A percentile compares a stretch with the other conserved stretches of the same genome.
Evolutionary conservation across 306 rosid genomes (phyloP).

Genomic region (Hippophae gyantsensis): DNA sequence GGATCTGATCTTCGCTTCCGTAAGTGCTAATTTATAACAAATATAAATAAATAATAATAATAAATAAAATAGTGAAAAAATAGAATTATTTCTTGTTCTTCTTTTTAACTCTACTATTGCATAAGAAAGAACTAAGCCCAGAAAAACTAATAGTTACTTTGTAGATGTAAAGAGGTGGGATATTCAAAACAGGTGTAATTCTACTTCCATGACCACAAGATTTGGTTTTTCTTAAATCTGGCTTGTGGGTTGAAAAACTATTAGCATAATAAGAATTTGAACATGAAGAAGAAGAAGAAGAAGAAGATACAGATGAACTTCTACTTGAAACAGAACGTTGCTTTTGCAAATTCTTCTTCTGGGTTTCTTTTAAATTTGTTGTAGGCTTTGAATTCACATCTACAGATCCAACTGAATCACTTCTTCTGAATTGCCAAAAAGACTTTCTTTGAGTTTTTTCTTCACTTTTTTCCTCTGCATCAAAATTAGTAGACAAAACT

Average conservation of each 20-base stretch:
- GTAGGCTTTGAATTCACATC: constrained; percentile 34
- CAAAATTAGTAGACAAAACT: constrained; percentile 46
- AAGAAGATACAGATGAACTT: too few relatives aligned
- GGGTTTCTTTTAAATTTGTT: constrained; percentile 19
- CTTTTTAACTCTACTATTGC: constrained; percentile 53
- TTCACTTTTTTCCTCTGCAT: constrained; percentile 37
- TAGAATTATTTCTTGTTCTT: constrained; percentile 31
- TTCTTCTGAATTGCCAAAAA: constrained; percentile 83
- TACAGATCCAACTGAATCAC: constrained; percentile 78
- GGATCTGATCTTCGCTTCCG: too few relatives aligned
- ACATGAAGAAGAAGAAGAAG: too few relatives aligned
- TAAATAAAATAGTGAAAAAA: neutral
- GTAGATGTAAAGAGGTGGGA: constrained; percentile 76
- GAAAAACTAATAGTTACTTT: constrained; percentile 73
- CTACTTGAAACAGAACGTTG: constrained; percentile 35
- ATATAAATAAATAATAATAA: too few relatives aligned
- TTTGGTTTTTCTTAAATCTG: constrained; percentile 41
- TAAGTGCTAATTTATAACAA: too few relatives aligned
- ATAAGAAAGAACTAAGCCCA: constrained; percentile 68
- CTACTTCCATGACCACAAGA: constrained; percentile 55
- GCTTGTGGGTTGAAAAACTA: constrained; percentile 22
- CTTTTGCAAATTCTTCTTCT: constrained; percentile 57
- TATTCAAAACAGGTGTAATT: constrained; percentile 76
- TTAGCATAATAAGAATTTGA: too few relatives aligned
- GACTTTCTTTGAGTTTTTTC: constrained; percentile 38